Conservation (phyloP, 2,329 filamentous ascomycete genomes). For the Chrysosporium keratinophilum region DNA sequence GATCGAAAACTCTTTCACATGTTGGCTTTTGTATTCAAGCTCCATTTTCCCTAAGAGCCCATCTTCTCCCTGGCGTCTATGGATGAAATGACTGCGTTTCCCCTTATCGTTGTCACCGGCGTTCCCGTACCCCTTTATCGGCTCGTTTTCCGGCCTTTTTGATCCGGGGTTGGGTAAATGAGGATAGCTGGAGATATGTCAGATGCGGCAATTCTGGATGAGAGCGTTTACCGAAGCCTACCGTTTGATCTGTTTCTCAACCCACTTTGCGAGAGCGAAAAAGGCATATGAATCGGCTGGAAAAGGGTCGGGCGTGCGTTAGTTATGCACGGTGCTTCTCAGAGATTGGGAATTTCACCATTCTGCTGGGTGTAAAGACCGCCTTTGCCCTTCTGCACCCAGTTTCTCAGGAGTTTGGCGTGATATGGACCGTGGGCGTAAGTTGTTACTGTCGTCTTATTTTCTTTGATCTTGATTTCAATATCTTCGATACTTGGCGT, state of each 20-base stretch:
- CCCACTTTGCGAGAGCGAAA: conserved; percentile 3
- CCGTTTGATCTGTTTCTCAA: conserved; percentile 1
- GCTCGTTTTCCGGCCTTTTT: conserved; percentile 2
- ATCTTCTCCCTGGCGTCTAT: background rate
- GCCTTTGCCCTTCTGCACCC: conserved; percentile 6
- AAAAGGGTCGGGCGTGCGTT: background rate
- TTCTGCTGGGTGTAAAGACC: conserved; percentile 3
- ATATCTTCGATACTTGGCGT: conserved; percentile 1
- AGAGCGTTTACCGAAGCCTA: background rate
- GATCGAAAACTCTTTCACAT: conserved; percentile 2
- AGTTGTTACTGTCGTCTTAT: background rate
- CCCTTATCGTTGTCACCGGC: background rate
- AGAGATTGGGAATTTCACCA: background rate
- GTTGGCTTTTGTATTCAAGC: conserved; percentile 3
- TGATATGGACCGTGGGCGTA: conserved; percentile 6
- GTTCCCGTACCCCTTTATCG: background rate
- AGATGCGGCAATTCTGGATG: background rate
- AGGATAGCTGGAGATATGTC: background rate
- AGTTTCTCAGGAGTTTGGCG: conserved; percentile 7
- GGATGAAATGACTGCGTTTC: background rate
- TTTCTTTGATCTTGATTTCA: conserved; percentile 7
- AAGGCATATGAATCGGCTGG: conserved; percentile 8
- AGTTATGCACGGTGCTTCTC: background rate
- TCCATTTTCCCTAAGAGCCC: conserved; percentile 1
- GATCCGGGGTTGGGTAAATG: conserved; percentile 6